Evolutionary conservation across 495 filamentous ascomycete species (phyloP).

Genomic region (Penicillium ucsense): DNA sequence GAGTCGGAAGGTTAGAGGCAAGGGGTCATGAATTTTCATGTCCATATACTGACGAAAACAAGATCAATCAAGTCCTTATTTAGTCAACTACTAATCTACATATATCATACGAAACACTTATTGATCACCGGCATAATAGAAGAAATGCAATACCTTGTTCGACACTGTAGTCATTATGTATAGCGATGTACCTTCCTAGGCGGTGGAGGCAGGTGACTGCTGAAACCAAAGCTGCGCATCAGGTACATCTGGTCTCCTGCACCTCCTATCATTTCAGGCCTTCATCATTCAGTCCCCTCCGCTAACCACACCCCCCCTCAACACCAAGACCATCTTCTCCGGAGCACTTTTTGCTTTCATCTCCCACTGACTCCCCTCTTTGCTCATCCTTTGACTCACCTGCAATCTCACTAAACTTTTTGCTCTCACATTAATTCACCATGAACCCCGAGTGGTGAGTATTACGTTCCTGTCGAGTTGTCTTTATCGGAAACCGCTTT

Average conservation of each 20-base stretch:
- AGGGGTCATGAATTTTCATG: no score
- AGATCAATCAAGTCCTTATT: no score
- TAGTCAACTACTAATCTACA: no score
- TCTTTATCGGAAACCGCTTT: slow-evolving; percentile 7
- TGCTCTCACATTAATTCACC: slow-evolving; percentile 9
- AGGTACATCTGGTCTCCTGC: slow-evolving; percentile 22
- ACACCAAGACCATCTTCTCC: neutral
- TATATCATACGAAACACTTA: no score
- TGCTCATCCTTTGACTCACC: slow-evolving; percentile 3
- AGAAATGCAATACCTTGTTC: no score
- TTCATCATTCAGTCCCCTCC: slow-evolving; percentile 18
- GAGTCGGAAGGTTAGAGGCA: no score
- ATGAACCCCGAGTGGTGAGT: slow-evolving; percentile 97
- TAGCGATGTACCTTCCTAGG: neutral
- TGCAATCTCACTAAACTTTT: neutral
- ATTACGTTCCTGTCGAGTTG: neutral
- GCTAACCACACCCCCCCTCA: neutral
- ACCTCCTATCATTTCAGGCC: slow-evolving; percentile 30
- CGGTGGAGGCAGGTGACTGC: slow-evolving; percentile 9
- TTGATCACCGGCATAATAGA: no score
- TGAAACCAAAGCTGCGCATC: slow-evolving; percentile 26
- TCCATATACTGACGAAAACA: no score
- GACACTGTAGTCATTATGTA: neutral
- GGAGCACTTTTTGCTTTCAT: slow-evolving; percentile 4
- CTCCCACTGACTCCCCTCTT: slow-evolving; percentile 5